Evolutionary conservation across 495 filamentous ascomycete genomes (phyloP), one percentile per base, ranked within the genome.

Genomic region (Xanthoparmelia taractica): DNA sequence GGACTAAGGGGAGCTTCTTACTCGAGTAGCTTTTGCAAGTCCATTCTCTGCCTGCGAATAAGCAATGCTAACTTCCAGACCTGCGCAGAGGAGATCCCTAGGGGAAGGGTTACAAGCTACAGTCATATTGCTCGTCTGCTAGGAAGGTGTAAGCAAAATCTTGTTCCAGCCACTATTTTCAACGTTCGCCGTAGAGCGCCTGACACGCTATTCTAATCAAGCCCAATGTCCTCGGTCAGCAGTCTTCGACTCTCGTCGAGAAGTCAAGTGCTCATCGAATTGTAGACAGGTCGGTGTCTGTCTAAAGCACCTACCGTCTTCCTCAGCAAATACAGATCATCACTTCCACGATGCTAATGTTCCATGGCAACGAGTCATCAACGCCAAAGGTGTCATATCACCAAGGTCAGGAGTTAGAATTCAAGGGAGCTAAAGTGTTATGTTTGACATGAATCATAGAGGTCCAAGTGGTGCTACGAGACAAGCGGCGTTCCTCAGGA

Each of bases 321-420:
- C 68, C 59, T 55, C 69, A 73, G 72, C 67, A 74, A 31, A 73
- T 69, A 41, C 68, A 3, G 68, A 71, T 7, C 65, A 75, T 37
- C 71, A 77, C 60, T 95, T 86, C 74, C 82, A 96, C 69, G 76
- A 80, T 61, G 78, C 74, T 23, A 96, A 89, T 67, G 92, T 96
- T 15, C 93, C 92, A 6, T 97, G 93, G 93, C 93, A 97, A 77
- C 79, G 93, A 55, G 91, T 97, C 15, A 88, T 97, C 65, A 95
- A 92, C 69, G 73, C 88, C 4, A 92, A 89, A 73, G 92, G 92
- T 23, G 79, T 84, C 63, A 92, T 97, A 66, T 93, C 91, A 37
- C 88, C 86, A 38, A 83, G 92, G 90, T 95, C 68, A 31, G 78
- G 57, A 69, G 64, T 40, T 37, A 56, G 17, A 65, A 47, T 18